Conservation (phyloP, 139 green algal species). For the Chlamydomonas applanata region DNA sequence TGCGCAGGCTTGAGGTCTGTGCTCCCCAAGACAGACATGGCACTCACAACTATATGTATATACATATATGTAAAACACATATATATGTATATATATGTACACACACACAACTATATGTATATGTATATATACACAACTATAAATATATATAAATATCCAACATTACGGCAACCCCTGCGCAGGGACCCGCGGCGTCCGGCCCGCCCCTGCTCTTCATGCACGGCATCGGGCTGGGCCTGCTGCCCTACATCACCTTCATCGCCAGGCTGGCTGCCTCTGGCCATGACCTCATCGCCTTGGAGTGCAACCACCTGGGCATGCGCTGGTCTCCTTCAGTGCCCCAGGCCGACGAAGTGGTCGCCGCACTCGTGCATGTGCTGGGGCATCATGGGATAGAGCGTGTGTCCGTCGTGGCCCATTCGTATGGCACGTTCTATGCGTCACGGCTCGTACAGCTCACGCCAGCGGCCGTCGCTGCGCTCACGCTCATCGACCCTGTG, state of each 20-base stretch:
- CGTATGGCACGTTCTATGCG: slow-evolving; percentile 9
- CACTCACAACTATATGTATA: neutral
- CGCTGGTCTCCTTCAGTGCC: slow-evolving; percentile 14
- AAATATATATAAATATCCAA: no score
- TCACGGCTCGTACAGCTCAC: slow-evolving; percentile 13
- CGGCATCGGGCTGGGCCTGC: slow-evolving; percentile 44
- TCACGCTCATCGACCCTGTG: slow-evolving; percentile 30
- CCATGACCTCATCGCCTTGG: slow-evolving; percentile 36
- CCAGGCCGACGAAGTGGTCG: slow-evolving; percentile 22
- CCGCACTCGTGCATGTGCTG: neutral
- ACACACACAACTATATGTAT: neutral
- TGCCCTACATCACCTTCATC: slow-evolving; percentile 48
- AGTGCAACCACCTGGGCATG: slow-evolving; percentile 47
- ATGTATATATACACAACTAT: no score
- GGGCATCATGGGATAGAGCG: neutral
- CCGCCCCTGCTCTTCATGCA: slow-evolving; percentile 51
- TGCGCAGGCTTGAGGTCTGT: neutral
- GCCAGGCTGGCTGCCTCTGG: slow-evolving; percentile 16
- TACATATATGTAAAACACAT: neutral
- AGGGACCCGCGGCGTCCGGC: neutral
- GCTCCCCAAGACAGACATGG: neutral
- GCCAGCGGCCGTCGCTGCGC: neutral
- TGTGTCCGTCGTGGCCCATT: neutral
- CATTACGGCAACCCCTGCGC: neutral
- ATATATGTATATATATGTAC: neutral